These are phyloP conservation scores for Starmerella bombicola DNA, from an alignment of 805 yeast genomes.

Conservation along the genomic window DNA sequence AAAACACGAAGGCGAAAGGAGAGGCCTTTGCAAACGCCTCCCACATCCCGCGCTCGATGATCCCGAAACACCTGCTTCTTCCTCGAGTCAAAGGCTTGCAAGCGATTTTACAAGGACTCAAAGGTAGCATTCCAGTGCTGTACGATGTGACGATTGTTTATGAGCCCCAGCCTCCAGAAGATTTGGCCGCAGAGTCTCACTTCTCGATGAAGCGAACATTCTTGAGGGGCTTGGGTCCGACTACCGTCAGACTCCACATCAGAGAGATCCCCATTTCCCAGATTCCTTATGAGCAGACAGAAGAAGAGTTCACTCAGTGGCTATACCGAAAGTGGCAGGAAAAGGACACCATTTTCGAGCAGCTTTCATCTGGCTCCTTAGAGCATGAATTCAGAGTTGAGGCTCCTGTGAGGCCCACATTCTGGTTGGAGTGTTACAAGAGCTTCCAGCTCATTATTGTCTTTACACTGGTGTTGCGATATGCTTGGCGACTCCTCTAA, in stretches of 20 bases:
- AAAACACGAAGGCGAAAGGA: constrained; percentile 48
- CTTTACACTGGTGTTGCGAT: constrained; percentile 19
- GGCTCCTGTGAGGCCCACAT: constrained; percentile 21
- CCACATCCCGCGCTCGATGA: constrained; percentile 24
- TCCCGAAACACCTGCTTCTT: constrained; percentile 51
- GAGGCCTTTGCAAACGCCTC: constrained; percentile 44
- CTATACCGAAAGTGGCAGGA: constrained; percentile 56
- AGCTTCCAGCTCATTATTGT: constrained; percentile 29
- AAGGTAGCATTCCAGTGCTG: constrained; percentile 33
- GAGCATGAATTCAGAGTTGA: constrained; percentile 26
- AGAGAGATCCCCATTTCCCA: constrained; percentile 44
- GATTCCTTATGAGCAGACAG: constrained; percentile 47
- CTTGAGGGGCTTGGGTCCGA: constrained; percentile 61
- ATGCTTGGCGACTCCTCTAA: constrained; percentile 2
- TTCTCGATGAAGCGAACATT: constrained; percentile 55
- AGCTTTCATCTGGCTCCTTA: constrained; percentile 42
- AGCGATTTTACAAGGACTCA: constrained; percentile 45
- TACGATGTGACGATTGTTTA: constrained; percentile 81
- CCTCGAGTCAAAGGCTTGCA: constrained; percentile 78
- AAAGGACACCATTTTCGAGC: constrained; percentile 62
- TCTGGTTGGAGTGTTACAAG: constrained; percentile 25
- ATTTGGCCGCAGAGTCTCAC: constrained; percentile 59
- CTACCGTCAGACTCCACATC: constrained; percentile 49
- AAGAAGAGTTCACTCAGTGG: constrained; percentile 60
- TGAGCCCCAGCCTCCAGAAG: constrained; percentile 47